Evolutionary conservation across 768 basidiomycete genomes (phyloP).

Genomic region (Auricularia sp.): DNA sequence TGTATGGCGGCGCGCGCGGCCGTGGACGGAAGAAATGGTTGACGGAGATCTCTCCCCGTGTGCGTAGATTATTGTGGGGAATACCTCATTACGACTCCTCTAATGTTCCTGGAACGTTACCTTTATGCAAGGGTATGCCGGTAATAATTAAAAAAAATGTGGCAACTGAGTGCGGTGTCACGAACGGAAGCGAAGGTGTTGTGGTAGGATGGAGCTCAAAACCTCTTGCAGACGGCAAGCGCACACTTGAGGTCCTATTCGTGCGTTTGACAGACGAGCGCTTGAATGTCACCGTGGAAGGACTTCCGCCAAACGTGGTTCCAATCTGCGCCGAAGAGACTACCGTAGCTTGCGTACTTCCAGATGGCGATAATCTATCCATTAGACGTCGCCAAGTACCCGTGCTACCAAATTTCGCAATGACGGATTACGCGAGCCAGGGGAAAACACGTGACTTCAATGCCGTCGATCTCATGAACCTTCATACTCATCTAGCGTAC

Average conservation of each 20-base stretch:
- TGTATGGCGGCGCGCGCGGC: too few species aligned
- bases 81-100: neutral
- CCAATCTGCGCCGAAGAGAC: neutral
- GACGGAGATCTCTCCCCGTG: neutral
- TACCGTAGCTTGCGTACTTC: neutral
- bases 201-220: neutral
- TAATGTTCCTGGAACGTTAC: neutral
- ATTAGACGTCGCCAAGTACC: neutral
- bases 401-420: conserved; percentile 1
- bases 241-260: neutral
- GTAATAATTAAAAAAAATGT: neutral
- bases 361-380: neutral
- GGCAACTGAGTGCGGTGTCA: neutral
- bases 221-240: neutral
- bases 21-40: conserved; percentile 9
- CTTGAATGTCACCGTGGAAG: too few species aligned
- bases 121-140: conserved; percentile 1
- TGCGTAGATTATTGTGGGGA: neutral
- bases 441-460: neutral
- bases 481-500: conserved; percentile 3
- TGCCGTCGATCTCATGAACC: conserved; percentile 1
- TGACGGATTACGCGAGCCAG: conserved; percentile 1
- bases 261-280: neutral
- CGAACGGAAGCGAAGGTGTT: neutral
- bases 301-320: neutral